Evolutionary conservation across 2,329 filamentous ascomycete genomes (phyloP), one percentile per base, ranked within the genome.

Genomic region (Colletotrichum sansevieriae): DNA sequence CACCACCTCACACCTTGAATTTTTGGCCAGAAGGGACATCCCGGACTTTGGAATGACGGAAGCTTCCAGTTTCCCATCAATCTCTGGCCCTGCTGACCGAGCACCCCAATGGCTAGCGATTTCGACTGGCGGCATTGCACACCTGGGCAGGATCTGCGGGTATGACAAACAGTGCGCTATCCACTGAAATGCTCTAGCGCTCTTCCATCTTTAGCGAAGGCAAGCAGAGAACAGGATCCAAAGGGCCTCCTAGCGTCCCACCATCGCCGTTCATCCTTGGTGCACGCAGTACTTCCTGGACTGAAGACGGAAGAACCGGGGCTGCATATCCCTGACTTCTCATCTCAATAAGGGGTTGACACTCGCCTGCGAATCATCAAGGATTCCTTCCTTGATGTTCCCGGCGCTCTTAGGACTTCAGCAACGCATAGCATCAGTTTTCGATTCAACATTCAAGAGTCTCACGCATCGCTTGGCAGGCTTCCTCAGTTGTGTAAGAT

Each of bases 121-220:
- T 43, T 6, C 35, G 51, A 35, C 25, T 65, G 41, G 62, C 52
- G 55, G 60, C 20, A 55, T 54, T 47, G 51, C 25, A 54, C 25
- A 25, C 35, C 37, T 39, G 61, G 54, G 46, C 44, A 55, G 62
- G 62, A 65, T 55, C 65, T 65, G 65, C 65, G 56, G 33, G 54
- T 55, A 68, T 68, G 65, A 68, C 65, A 68, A 68, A 68, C 61
- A 65, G 62, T 60, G 65, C 65, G 25, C 25, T 22, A 65, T 33
- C 47, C 47, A 55, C 65, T 12, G 37, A 59, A 35, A 3, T 18
- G 39, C 37, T 47, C 65, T 68, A 68, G 65, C 39, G 61, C 18
- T 12, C 13, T 59, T 68, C 54, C 60, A 46, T 47, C 39, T 64
- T 59, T 13, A 54, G 65, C 39, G 59, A 63, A 44, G 4, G 29